Evolutionary conservation across 2,329 filamentous ascomycete species (phyloP), one percentile per base, ranked within the genome.

Genomic region (Aspergillus tubingensis): DNA sequence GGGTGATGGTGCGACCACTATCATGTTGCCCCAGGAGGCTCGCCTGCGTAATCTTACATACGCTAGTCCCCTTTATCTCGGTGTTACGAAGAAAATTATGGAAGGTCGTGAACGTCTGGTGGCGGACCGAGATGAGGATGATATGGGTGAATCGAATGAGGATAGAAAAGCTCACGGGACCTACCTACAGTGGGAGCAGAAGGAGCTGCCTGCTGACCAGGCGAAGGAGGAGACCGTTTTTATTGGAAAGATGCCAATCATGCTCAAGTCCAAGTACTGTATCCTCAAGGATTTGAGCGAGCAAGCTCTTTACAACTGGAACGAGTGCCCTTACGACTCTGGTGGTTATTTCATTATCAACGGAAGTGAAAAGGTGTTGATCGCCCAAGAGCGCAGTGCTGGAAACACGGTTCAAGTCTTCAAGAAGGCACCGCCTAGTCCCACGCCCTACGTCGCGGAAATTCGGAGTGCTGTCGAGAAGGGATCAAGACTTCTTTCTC

Each of bases 271-370:
- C 30, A 91, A 94, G 77, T 95, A 96, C 69, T 99, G 95, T 77
- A 91, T 96, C 66, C 79, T 99, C 67, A 90, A 90, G 68, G 88
- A 90, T 67, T 86, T 96, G 73, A 86, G 87, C 52, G 94, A 98
- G 66, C 89, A 95, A 56, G 89, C 91, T 53, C 83, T 99, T 1
- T 98, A 96, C 75, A 84, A 91, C 50, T 88, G 96, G 77, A 96
- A 96, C 73, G 95, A 99, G 79, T 99, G 95, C 68, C 95, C 95
- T 0, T 99, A 97, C 76, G 95, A 99, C 72, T 95, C 97, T 73
- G 95, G 95, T 68, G 95, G 95, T 67, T 99, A 99, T 79, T 99
- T 99, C 74, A 92, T 99, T 70, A 99, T 99, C 83, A 99, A 99
- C 80, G 95, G 95, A 47, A 96, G 91, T 77, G 95, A 99, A 75